phyloP scores from a whole-genome alignment of 805 yeast species.

The Torulaspora indica region DNA sequence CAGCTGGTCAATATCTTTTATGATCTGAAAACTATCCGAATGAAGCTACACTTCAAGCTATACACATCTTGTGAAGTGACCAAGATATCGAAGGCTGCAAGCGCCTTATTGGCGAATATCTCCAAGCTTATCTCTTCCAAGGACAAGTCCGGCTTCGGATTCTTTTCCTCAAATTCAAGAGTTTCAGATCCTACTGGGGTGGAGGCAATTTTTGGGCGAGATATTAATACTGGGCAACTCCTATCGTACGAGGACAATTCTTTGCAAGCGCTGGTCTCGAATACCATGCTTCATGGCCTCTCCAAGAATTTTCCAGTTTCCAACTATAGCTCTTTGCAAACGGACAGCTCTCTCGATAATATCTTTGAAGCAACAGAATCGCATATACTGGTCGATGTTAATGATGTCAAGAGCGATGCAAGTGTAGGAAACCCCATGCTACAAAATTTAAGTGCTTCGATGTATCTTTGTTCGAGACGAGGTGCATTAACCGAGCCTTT shows the following conservation, averaged over 20 bases:
- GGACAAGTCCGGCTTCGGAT: conserved; percentile 34
- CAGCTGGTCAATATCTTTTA: conserved; percentile 51
- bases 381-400: conserved; percentile 73
- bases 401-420: conserved; percentile 58
- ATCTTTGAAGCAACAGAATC: conserved; percentile 47
- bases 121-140: conserved; percentile 55
- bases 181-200: conserved; percentile 55
- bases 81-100: conserved; percentile 47
- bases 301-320: conserved; percentile 63
- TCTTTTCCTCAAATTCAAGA: conserved; percentile 7
- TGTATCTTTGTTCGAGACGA: conserved; percentile 61
- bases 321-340: conserved; percentile 34
- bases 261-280: conserved; percentile 58
- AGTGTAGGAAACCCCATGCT: conserved; percentile 59
- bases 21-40: conserved; percentile 54
- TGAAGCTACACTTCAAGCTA: conserved; percentile 47
- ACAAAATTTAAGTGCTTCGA: conserved; percentile 59
- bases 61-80: conserved; percentile 51
- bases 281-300: conserved; percentile 66
- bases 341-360: conserved; percentile 45
- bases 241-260: conserved; percentile 41
- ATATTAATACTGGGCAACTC: conserved; percentile 53
- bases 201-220: conserved; percentile 63
- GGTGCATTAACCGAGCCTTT: conserved; percentile 75
- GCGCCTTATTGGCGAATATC: conserved; percentile 51